phyloP scores from a whole-genome alignment of 108 stramenopile species.

The Craspedostauros australis region DNA sequence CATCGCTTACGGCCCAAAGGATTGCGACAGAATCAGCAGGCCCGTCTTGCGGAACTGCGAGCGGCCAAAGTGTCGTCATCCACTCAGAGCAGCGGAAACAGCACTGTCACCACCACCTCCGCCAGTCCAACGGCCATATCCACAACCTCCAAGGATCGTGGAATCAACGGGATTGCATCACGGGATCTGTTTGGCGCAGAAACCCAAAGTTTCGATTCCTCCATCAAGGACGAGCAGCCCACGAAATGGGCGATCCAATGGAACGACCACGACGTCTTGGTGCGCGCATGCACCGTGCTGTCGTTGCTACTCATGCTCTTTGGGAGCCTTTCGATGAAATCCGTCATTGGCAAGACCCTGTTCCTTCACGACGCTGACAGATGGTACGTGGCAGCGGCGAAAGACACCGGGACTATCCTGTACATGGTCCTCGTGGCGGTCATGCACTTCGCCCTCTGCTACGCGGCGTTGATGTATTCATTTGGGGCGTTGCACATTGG shows the following conservation, averaged over 20 bases:
- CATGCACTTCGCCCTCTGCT: constrained; percentile 34
- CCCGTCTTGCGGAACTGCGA: constrained; percentile 51
- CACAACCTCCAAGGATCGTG: background rate
- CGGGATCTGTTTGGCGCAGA: background rate
- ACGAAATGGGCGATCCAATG: constrained; percentile 16
- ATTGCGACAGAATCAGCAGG: constrained; percentile 30
- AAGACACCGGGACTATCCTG: constrained; percentile 8
- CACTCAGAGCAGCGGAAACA: background rate
- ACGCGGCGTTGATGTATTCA: constrained; percentile 39
- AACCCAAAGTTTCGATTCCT: background rate
- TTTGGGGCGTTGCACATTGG: constrained; percentile 43
- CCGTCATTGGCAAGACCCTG: constrained; percentile 5
- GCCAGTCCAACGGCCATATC: background rate
- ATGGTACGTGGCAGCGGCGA: background rate
- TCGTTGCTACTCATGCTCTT: constrained; percentile 15
- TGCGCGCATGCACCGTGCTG: constrained; percentile 2
- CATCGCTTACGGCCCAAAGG: constrained; percentile 45
- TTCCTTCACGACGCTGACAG: background rate
- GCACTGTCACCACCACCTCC: background rate
- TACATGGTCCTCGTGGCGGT: constrained; percentile 24
- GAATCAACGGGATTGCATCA: background rate
- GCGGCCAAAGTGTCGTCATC: constrained; percentile 43
- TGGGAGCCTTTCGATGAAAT: constrained; percentile 6
- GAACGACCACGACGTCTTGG: constrained; percentile 12
- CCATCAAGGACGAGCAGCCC: background rate